Conservation (phyloP, 2,329 filamentous ascomycete species). For the Fusarium sp. region DNA sequence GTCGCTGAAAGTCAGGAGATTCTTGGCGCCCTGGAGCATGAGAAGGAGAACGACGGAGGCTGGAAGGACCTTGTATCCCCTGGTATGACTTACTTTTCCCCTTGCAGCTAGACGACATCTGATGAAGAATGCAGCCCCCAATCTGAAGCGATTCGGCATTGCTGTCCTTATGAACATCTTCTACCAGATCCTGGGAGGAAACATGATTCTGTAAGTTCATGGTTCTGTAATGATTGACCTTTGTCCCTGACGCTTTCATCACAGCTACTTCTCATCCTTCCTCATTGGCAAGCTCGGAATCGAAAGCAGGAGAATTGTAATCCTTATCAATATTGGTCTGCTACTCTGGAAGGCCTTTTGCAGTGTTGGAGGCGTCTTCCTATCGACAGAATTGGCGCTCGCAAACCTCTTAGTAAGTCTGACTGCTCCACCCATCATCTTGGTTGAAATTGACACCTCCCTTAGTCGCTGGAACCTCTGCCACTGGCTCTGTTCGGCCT, state of each 20-base stretch:
- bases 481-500: background rate
- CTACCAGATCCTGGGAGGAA: slow-evolving; percentile 14
- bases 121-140: slow-evolving; percentile 1
- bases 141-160: slow-evolving; percentile 10
- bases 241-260: background rate
- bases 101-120: background rate
- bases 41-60: slow-evolving; percentile 7
- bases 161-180: slow-evolving; percentile 14
- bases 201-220: slow-evolving; percentile 17
- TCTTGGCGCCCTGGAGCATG: slow-evolving; percentile 5
- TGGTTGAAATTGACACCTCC: background rate
- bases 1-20: slow-evolving; percentile 9
- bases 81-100: background rate
- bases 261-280: slow-evolving; percentile 14
- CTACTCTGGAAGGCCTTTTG: slow-evolving; percentile 14
- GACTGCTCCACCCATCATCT: background rate
- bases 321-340: slow-evolving; percentile 10
- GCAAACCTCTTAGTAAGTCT: slow-evolving; percentile 13
- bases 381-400: slow-evolving; percentile 15
- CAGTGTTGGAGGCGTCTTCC: slow-evolving; percentile 9
- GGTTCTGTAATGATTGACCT: background rate
- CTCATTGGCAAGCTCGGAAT: slow-evolving; percentile 4
- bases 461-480: background rate
- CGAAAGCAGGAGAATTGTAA: background rate
- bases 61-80: slow-evolving; percentile 17